Percentiles rank a stretch among this genome's conserved stretches.
These are phyloP conservation scores for Globisporangium abappressorium DNA, from an alignment of 352 stramenopile species.

Conservation along the genomic window DNA sequence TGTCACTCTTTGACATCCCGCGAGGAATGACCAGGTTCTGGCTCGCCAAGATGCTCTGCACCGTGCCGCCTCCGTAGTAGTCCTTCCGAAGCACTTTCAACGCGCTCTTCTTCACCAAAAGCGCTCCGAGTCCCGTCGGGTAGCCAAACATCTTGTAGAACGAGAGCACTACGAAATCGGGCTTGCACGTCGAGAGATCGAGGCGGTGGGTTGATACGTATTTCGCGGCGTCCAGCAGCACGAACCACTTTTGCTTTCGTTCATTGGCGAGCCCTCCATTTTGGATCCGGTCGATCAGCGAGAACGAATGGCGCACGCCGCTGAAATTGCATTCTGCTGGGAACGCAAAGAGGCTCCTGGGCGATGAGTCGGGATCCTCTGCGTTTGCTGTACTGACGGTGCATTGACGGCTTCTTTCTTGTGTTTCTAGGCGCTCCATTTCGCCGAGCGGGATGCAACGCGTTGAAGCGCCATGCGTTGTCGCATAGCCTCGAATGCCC, in stretches of 20 bases:
- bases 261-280: constrained; percentile 8
- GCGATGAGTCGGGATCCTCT: constrained; percentile 2
- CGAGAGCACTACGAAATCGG: constrained; percentile 72
- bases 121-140: constrained; percentile 57
- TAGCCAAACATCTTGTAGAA: constrained; percentile 87
- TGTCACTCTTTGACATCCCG: constrained; percentile 15
- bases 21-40: constrained; percentile 35
- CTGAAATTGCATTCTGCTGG: constrained; percentile 82
- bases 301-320: constrained; percentile 44
- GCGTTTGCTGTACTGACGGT: background rate
- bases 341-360: constrained; percentile 57
- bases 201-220: constrained; percentile 53
- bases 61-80: constrained; percentile 66
- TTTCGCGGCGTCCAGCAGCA: constrained; percentile 74
- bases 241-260: constrained; percentile 34
- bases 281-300: constrained; percentile 38
- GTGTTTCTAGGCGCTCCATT: constrained; percentile 31
- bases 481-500: constrained; percentile 52
- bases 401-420: constrained; percentile 13
- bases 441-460: constrained; percentile 36
- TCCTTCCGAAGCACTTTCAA: constrained; percentile 41
- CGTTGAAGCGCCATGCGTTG: constrained; percentile 22
- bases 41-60: constrained; percentile 59
- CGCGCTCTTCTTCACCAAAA: constrained; percentile 46
- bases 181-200: constrained; percentile 39